Percentiles rank a stretch among this genome's conserved stretches.
phyloP scores from a whole-genome alignment of 2,329 filamentous ascomycete species.

The Fulvia fulva region DNA sequence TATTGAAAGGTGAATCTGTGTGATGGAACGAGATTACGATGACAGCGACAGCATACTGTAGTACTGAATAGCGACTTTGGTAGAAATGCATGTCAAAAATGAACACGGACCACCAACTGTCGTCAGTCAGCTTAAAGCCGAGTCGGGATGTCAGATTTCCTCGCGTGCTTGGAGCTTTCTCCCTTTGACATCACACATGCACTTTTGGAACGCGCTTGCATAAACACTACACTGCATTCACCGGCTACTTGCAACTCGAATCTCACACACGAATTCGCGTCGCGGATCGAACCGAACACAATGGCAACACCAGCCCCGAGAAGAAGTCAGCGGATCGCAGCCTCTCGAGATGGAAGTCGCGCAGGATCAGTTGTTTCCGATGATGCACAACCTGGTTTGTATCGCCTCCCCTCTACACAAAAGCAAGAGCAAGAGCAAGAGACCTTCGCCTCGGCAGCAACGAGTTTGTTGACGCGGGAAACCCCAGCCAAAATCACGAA shows the following conservation, averaged over 20 bases:
- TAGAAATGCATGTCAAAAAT: too few relatives aligned
- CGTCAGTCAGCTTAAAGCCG: too few relatives aligned
- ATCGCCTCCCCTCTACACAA: neutral
- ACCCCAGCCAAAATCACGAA: neutral
- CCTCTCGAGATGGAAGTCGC: slow-evolving; percentile 2
- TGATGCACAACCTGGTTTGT: slow-evolving; percentile 4
- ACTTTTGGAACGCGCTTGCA: neutral
- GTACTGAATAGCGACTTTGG: neutral
- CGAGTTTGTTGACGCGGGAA: neutral
- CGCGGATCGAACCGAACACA: neutral
- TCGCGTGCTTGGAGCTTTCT: neutral
- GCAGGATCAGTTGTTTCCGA: slow-evolving; percentile 4
- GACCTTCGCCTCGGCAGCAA: neutral
- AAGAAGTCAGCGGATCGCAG: slow-evolving; percentile 2
- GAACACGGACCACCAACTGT: too few relatives aligned
- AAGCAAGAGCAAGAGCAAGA: neutral
- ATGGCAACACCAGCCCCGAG: neutral
- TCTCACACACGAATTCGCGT: neutral
- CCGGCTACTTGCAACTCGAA: neutral
- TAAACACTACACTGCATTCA: neutral
- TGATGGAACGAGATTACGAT: neutral
- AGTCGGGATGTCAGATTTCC: neutral
- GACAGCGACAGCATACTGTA: neutral
- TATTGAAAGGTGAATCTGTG: slow-evolving; percentile 19
- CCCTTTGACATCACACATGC: neutral